Conservation (phyloP, 257 asterid species). For the Solanum chaucha region DNA sequence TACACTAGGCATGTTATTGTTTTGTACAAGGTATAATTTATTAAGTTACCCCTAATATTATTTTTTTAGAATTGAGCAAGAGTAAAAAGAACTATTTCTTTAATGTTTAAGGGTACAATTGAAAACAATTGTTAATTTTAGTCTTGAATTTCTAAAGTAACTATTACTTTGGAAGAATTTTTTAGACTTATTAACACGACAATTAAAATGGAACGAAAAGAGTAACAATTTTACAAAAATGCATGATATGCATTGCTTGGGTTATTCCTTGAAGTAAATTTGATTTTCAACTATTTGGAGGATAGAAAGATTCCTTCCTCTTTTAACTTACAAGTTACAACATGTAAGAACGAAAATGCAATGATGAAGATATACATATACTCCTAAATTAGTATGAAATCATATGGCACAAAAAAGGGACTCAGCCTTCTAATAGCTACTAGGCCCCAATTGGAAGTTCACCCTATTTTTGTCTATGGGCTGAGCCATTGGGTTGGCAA, state of each 20-base stretch:
- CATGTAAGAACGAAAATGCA: neutral
- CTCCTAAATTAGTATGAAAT: neutral
- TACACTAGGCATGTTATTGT: too few species aligned
- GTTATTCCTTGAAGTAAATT: neutral
- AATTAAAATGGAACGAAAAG: neutral
- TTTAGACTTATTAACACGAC: neutral
- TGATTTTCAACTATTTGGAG: neutral
- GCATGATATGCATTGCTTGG: neutral
- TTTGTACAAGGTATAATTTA: too few species aligned
- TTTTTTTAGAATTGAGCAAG: neutral
- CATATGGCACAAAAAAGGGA: neutral
- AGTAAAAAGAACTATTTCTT: neutral
- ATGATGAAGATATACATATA: neutral
- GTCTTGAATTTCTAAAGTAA: neutral
- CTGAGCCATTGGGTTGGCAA: neutral
- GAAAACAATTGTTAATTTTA: neutral
- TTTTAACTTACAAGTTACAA: neutral
- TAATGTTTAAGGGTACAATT: neutral
- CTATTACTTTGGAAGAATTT: neutral
- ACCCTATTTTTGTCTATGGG: neutral
- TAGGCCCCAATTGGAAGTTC: neutral
- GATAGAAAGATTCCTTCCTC: neutral
- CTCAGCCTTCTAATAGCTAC: neutral
- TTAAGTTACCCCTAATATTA: neutral
- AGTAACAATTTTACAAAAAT: neutral